Base-by-base conservation (phyloP, 108 stramenopile genomes). In the Stephanodiscus triporus region DNA sequence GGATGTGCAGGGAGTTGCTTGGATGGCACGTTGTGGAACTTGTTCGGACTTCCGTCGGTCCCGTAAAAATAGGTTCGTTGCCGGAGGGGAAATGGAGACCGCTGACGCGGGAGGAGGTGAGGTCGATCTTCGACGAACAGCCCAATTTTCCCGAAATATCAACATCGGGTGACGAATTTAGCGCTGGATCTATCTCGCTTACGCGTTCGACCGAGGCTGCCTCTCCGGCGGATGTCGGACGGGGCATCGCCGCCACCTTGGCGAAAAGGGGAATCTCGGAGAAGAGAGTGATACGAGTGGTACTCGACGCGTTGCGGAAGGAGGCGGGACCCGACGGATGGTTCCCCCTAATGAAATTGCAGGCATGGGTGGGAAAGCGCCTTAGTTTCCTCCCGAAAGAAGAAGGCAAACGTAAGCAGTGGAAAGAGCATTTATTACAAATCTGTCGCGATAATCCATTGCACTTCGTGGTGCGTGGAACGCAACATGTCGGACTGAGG, bases 1-100 rank as follows among this genome's bases (percentile, higher is more conserved):
- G 95, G 38, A 85, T 91, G 83, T 87, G 87, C 54, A 62, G 85
- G 19, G 89, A 90, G 40, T 42, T 95, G 9, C 51, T 91, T 23
- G 92, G 91, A 1, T 80, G 69, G 66, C 87, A 91, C 65, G 91
- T 93, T 9, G 66, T 80, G 8, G 66, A 69, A 27, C 64, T 95
- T 0, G 60, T 76, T 23, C 77, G 95, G 42, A 74, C 81, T 8
- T 51, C 88, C 11, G 82, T 95, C 43, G 95, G 95, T 38, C 80
- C 80, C 13, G 80, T 93, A 19, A 60, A 77, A 27, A 47, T 92
- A 17, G 83, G 57, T 26, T 58, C 72, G n/a, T 51, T 91, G 38
- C 85, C 86, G 17, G 63, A 74, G 61, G 88, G 88, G 20, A 77
- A 82, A 60, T 91, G 89, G 89, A 72, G 87, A 59, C 75, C 71